Conservation (phyloP, 1,284 basidiomycete genomes). For the Malassezia nana region DNA sequence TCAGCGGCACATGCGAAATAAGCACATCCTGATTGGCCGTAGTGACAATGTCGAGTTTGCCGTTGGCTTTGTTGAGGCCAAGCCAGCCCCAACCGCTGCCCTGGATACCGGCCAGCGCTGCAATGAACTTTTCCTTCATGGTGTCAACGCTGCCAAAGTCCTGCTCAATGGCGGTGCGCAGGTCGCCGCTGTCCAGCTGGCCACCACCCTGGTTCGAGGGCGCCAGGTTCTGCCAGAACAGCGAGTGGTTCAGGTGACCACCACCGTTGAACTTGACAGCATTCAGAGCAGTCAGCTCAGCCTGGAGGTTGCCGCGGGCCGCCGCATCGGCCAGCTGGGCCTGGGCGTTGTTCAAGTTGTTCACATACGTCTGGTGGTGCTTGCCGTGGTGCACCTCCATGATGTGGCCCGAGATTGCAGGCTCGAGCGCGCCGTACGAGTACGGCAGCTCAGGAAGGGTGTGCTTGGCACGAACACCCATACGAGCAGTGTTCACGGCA, state of each 20-base stretch:
- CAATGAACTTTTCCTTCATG: constrained; percentile 38
- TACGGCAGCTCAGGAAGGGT: constrained; percentile 47
- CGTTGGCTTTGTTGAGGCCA: constrained; percentile 31
- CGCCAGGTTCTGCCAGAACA: constrained; percentile 47
- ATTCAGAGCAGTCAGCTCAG: constrained; percentile 29
- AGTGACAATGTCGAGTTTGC: constrained; percentile 40
- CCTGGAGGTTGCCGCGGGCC: constrained; percentile 34
- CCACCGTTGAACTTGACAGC: constrained; percentile 48
- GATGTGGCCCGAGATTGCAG: constrained; percentile 42
- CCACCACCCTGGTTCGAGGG: constrained; percentile 40
- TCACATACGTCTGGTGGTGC: constrained; percentile 48
- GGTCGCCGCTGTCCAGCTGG: constrained; percentile 29
- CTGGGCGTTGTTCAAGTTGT: constrained; percentile 42
- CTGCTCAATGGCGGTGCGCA: constrained; percentile 42
- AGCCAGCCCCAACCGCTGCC: constrained; percentile 47
- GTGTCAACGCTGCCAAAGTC: constrained; percentile 43
- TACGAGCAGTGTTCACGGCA: constrained; percentile 4
- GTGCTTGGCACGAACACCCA: constrained; percentile 37
- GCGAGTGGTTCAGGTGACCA: constrained; percentile 47
- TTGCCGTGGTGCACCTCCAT: constrained; percentile 47
- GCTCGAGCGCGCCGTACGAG: constrained; percentile 45
- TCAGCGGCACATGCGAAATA: constrained; percentile 39
- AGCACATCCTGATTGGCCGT: constrained; percentile 47
- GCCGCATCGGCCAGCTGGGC: constrained; percentile 28
- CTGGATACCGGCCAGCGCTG: constrained; percentile 40